Percentiles rank a stretch among this genome's conserved stretches.
phyloP scores from a whole-genome alignment of 1,139 yeast genomes.

The Meyerozyma smithsonii region DNA sequence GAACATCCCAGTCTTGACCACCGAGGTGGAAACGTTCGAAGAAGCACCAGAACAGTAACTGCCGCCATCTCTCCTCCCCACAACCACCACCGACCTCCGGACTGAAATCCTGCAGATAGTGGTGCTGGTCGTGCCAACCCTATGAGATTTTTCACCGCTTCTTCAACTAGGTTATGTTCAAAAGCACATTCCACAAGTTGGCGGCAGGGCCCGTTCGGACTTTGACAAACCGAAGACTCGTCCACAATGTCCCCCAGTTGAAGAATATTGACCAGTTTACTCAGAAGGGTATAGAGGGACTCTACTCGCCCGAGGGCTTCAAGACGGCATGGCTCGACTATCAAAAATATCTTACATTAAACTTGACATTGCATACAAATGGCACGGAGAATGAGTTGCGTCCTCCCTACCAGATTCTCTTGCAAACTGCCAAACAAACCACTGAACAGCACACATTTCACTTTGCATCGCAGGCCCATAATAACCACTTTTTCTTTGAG shows the following conservation, averaged over 20 bases:
- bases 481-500: constrained; percentile 84
- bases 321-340: constrained; percentile 75
- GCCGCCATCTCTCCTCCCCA: not conserved
- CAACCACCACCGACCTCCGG: not conserved
- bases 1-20: constrained; percentile 43
- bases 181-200: not conserved
- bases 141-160: constrained; percentile 1
- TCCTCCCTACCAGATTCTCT: constrained; percentile 70
- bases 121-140: not conserved
- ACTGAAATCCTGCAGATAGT: not conserved
- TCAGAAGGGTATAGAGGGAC: constrained; percentile 61
- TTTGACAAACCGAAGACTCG: constrained; percentile 20
- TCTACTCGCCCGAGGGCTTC: constrained; percentile 67
- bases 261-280: constrained; percentile 34
- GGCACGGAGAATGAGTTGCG: constrained; percentile 81
- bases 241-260: constrained; percentile 67
- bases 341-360: constrained; percentile 64
- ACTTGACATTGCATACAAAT: constrained; percentile 66
- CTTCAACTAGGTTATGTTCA: not conserved
- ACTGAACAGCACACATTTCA: constrained; percentile 73
- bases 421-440: constrained; percentile 67
- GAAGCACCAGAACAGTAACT: constrained; percentile 4
- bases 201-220: not conserved
- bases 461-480: constrained; percentile 87
- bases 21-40: constrained; percentile 15